A percentile compares a stretch with the other conserved stretches of the same genome.
Conservation (phyloP, 371 early-diverging fungal genomes). For the Mortierella polycephala region DNA sequence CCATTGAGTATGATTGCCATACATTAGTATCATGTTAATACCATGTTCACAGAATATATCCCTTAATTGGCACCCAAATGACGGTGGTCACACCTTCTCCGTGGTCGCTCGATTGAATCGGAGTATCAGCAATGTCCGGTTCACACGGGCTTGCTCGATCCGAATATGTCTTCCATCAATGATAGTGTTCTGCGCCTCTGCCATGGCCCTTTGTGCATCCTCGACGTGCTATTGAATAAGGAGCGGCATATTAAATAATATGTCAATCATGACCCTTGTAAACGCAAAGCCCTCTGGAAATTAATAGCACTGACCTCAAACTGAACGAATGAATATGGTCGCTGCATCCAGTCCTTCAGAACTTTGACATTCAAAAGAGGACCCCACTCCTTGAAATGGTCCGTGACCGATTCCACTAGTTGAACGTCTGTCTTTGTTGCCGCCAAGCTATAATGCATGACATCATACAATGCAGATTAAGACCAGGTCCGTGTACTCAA, state of each 20-base stretch:
- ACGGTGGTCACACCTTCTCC: constrained; percentile 52
- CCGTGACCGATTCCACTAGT: constrained; percentile 67
- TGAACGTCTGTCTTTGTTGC: constrained; percentile 70
- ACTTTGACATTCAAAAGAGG: constrained; percentile 79
- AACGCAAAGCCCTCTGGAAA: too few relatives aligned
- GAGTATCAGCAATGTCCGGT: constrained; percentile 79
- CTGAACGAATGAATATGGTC: constrained; percentile 92
- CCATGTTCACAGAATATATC: too few relatives aligned
- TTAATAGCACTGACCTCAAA: constrained; percentile 62
- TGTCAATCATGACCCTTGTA: too few relatives aligned
- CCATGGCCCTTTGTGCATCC: constrained; percentile 73
- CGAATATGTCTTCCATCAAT: constrained; percentile 81
- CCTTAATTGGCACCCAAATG: too few relatives aligned
- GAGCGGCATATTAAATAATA: background rate
- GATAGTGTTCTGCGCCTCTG: constrained; percentile 74
- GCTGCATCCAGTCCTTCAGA: constrained; percentile 76
- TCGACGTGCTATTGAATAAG: constrained; percentile 41
- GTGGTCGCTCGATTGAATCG: constrained; percentile 58
- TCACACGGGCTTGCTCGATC: constrained; percentile 87
- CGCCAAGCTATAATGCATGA: constrained; percentile 61
- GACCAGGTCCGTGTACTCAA: background rate
- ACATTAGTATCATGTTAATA: too few relatives aligned
- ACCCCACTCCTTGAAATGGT: constrained; percentile 80
- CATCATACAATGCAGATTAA: background rate
- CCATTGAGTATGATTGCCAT: too few relatives aligned